Percentiles rank a stretch among this genome's conserved stretches.
Evolutionary conservation across 2,329 filamentous ascomycete genomes (phyloP).

Genomic region (Alternaria dauci): DNA sequence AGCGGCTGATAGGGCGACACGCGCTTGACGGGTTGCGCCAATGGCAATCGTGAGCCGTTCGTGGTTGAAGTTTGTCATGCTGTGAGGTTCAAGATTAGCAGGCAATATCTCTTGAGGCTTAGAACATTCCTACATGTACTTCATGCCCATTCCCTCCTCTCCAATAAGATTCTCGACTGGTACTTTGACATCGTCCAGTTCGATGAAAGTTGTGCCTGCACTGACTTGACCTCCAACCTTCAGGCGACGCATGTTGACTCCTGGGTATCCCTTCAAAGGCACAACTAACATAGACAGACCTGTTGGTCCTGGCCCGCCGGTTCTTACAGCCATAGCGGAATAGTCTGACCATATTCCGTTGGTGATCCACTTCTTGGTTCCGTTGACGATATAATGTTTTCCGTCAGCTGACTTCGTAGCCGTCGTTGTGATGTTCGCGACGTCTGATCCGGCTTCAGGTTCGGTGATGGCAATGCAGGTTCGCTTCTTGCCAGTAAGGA

Average conservation of each 20-base stretch:
- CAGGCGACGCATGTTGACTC: constrained; percentile 73
- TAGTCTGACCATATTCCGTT: constrained; percentile 73
- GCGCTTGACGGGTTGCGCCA: constrained; percentile 67
- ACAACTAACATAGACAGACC: constrained; percentile 75
- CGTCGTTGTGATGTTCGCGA: constrained; percentile 75
- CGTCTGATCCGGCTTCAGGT: constrained; percentile 76
- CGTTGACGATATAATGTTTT: constrained; percentile 74
- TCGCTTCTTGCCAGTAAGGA: constrained; percentile 71
- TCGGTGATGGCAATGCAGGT: constrained; percentile 82
- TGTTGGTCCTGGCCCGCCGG: constrained; percentile 68
- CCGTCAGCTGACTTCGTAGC: constrained; percentile 70
- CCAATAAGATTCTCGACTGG: constrained; percentile 75
- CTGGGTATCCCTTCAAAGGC: constrained; percentile 71
- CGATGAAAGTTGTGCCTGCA: constrained; percentile 77
- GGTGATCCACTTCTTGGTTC: constrained; percentile 75
- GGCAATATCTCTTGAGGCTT: neutral
- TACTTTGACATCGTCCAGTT: constrained; percentile 77
- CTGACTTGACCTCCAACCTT: constrained; percentile 71
- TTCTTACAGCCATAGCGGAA: constrained; percentile 75
- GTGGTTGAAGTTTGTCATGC: constrained; percentile 82
- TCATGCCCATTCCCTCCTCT: constrained; percentile 74
- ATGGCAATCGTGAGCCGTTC: constrained; percentile 74
- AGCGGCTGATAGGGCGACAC: constrained; percentile 67
- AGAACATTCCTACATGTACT: constrained; percentile 60
- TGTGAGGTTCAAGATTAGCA: constrained; percentile 4